Conservation (phyloP, 2,329 filamentous ascomycete species). For the Colletotrichum musae region DNA sequence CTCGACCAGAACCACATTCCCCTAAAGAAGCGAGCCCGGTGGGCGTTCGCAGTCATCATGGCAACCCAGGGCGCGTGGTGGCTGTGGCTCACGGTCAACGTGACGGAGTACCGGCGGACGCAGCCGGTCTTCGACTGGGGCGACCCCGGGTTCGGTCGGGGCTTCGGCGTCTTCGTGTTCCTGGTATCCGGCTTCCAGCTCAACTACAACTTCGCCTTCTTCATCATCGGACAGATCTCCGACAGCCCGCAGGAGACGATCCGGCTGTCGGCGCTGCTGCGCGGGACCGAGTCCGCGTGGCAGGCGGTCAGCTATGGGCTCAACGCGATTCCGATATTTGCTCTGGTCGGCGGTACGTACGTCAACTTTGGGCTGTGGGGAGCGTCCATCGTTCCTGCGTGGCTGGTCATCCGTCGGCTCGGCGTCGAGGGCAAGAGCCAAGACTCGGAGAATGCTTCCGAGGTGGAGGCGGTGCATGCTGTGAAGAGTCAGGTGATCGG, state of each 20-base stretch:
- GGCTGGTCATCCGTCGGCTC: constrained; percentile 62
- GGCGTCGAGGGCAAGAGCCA: neutral
- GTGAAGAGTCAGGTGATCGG: neutral
- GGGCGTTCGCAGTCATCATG: constrained; percentile 65
- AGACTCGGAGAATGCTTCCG: constrained; percentile 16
- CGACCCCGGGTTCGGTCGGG: constrained; percentile 59
- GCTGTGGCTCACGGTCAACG: constrained; percentile 76
- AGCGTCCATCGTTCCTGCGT: constrained; percentile 71
- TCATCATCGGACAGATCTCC: constrained; percentile 75
- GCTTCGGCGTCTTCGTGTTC: constrained; percentile 69
- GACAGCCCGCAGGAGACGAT: constrained; percentile 72
- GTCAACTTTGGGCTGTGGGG: constrained; percentile 78
- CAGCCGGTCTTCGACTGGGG: constrained; percentile 66
- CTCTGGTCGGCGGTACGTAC: constrained; percentile 73
- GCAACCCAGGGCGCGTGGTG: constrained; percentile 76
- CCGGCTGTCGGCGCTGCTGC: constrained; percentile 73
- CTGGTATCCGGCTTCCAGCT: constrained; percentile 77
- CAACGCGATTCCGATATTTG: constrained; percentile 72
- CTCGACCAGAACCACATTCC: constrained; percentile 68
- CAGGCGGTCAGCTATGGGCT: constrained; percentile 79
- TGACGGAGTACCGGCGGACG: constrained; percentile 69
- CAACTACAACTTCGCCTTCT: constrained; percentile 81
- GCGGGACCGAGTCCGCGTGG: constrained; percentile 77
- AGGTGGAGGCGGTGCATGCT: constrained; percentile 1
- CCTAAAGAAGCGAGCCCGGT: constrained; percentile 66